phyloP scores from a whole-genome alignment of 75 land plant species.

The Pinus tabuliformis region DNA sequence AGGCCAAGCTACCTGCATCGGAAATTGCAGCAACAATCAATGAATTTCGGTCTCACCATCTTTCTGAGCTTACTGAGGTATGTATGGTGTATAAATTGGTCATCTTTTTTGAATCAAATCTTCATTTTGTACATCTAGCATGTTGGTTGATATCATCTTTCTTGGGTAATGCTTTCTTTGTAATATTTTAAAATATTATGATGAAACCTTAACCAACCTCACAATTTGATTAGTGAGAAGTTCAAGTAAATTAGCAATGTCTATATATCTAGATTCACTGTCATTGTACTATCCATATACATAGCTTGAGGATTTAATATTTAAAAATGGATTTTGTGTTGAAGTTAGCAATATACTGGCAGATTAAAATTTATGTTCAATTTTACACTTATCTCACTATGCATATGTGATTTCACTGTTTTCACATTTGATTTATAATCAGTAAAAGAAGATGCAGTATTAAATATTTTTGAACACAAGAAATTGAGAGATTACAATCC shows the following conservation, averaged over 20 bases:
- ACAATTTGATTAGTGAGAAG: neutral
- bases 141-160: neutral
- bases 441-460: too few relatives aligned
- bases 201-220: neutral
- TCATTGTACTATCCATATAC: too few relatives aligned
- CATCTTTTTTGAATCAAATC: neutral
- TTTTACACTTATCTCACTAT: too few relatives aligned
- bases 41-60: slow-evolving; percentile 85
- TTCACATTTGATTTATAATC: too few relatives aligned
- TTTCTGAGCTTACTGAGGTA: slow-evolving; percentile 98
- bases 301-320: too few relatives aligned
- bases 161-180: neutral
- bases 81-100: neutral
- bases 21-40: slow-evolving; percentile 94
- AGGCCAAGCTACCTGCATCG: slow-evolving; percentile 89
- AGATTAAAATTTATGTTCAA: too few relatives aligned
- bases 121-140: slow-evolving; percentile 2
- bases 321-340: too few relatives aligned
- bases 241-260: neutral
- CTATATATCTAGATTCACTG: too few relatives aligned
- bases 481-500: too few relatives aligned
- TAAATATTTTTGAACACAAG: too few relatives aligned
- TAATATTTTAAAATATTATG: neutral
- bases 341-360: too few relatives aligned
- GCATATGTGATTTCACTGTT: too few relatives aligned